phyloP scores from a whole-genome alignment of 768 basidiomycete genomes.

The Naganishia vaughanmartiniae region DNA sequence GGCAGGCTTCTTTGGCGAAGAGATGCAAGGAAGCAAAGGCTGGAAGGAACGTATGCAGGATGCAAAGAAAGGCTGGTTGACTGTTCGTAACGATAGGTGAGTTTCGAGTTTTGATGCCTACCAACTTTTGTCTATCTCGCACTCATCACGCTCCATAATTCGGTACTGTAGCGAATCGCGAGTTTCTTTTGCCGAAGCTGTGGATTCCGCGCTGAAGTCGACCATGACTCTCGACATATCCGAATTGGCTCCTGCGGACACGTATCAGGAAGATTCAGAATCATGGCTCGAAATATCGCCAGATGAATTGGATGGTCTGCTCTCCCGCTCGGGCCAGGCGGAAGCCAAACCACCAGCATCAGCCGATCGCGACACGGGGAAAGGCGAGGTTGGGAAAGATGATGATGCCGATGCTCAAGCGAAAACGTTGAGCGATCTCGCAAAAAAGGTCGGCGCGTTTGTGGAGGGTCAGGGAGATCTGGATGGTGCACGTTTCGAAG shows the following conservation, averaged over 20 bases:
- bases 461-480: conserved; percentile 84
- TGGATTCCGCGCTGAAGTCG: conserved; percentile 64
- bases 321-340: conserved; percentile 58
- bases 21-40: conserved; percentile 69
- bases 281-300: conserved; percentile 81
- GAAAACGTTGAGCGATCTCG: conserved; percentile 67
- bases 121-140: no score
- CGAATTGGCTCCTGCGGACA: conserved; percentile 32
- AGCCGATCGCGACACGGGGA: neutral
- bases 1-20: conserved; percentile 72
- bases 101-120: conserved; percentile 52
- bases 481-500: conserved; percentile 83
- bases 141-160: neutral
- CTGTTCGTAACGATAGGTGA: conserved; percentile 66
- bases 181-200: conserved; percentile 71
- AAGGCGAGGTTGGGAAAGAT: conserved; percentile 55
- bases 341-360: conserved; percentile 52
- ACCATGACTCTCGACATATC: conserved; percentile 40
- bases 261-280: conserved; percentile 66
- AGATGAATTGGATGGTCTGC: conserved; percentile 69
- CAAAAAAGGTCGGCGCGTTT: conserved; percentile 82
- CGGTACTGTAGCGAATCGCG: conserved; percentile 55
- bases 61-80: conserved; percentile 67
- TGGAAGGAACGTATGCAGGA: conserved; percentile 74
- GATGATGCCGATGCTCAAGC: conserved; percentile 66